Conservation (phyloP, 2,329 filamentous ascomycete genomes). For the Fusarium praegraminearum region DNA sequence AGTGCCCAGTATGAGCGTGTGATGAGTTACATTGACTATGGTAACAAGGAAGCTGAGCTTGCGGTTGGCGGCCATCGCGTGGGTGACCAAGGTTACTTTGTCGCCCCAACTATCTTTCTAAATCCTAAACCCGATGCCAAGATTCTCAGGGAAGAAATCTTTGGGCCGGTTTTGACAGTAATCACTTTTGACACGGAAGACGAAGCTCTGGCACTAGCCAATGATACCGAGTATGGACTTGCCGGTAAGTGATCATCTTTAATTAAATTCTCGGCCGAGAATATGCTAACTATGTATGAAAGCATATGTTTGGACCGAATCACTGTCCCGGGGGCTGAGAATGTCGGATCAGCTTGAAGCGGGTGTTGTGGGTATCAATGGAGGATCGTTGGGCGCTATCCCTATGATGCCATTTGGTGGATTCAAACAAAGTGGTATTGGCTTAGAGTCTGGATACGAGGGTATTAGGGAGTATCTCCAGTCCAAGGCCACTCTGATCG, state of each 20-base stretch:
- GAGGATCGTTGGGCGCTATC: not conserved
- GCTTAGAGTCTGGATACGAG: not conserved
- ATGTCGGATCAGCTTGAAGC: slow-evolving; percentile 1
- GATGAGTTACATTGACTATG: not conserved
- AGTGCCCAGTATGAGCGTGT: not conserved
- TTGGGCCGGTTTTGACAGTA: not conserved
- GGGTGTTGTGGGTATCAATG: not conserved
- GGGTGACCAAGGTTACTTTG: not conserved
- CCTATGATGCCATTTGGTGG: not conserved
- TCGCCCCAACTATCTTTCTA: not conserved
- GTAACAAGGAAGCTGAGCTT: not conserved
- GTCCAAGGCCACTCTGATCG: not conserved
- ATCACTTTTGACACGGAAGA: not conserved
- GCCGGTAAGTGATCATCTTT: not conserved
- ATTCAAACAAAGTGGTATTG: slow-evolving; percentile 1
- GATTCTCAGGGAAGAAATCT: not conserved
- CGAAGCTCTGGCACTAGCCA: not conserved
- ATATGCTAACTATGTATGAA: not conserved
- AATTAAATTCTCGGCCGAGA: too few species aligned
- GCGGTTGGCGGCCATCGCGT: not conserved
- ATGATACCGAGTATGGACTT: not conserved
- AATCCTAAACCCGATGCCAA: not conserved
- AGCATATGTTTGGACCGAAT: slow-evolving; percentile 3
- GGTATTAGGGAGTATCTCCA: slow-evolving; percentile 6
- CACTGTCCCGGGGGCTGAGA: not conserved